Evolutionary conservation across 1,284 basidiomycete species (phyloP), one percentile per base, ranked within the genome.

Genomic region (Sporisorium sorghi): DNA sequence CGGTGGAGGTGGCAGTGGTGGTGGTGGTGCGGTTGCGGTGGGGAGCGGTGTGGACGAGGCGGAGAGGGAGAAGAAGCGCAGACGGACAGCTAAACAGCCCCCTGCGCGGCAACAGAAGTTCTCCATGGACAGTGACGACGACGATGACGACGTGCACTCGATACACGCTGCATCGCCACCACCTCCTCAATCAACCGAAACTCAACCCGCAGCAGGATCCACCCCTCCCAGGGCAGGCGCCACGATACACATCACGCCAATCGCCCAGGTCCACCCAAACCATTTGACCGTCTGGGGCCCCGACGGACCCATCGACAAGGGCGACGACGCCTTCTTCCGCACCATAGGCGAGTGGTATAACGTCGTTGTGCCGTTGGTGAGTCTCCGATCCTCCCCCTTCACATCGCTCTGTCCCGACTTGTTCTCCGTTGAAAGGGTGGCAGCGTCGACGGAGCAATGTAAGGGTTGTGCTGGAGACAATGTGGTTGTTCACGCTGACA

Each of bases 81-180:
- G 60, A 17, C 50, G 56, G n/a, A 47, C 56, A 3, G 30, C 59
- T 4, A 51, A 53, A 6, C 54, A 56, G 24, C 52, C 48, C 0
- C 67, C 67, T 1, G 55, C 55, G 3, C 61, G 42, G 35, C 66
- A 68, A 61, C 75, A 71, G 30, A 59, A 52, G 28, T 77, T 77
- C 39, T 69, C 65, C 35, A 74, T 77, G 68, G 76, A 77, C 28
- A 72, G 62, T 53, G 76, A 77, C 17, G 71, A 73, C 21, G 75
- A 77, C 3, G 60, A 77, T 2, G 53, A 54, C 39, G 40, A 54
- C 21, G n/a, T 5, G 2, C 7, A 21, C 19, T 44, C 52, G 12
- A 32, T n/a, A 15, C 49, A 28, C 39, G 44, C 44, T 21, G 12
- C 48, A 17, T 42, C 35, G 4, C 35, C 53, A 9, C 46, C 26